Evolutionary conservation across 352 stramenopile genomes (phyloP).

Genomic region (Phytophthora cactorum): DNA sequence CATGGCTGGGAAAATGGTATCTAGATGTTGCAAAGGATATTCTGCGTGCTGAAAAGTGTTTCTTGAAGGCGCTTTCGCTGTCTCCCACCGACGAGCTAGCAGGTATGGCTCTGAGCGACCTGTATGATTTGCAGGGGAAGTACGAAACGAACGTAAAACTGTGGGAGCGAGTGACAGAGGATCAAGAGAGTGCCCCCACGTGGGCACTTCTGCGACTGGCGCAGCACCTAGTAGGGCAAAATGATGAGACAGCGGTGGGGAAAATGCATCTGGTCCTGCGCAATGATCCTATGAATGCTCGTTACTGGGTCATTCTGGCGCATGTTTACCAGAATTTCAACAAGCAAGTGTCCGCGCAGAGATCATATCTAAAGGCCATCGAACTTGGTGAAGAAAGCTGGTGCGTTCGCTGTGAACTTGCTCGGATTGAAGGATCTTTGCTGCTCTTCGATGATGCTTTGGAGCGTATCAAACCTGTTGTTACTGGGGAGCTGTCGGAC

Average conservation of each 20-base stretch:
- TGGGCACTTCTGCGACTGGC: constrained; percentile 80
- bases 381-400: constrained; percentile 70
- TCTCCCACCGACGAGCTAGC: constrained; percentile 59
- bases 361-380: constrained; percentile 81
- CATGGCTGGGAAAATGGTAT: constrained; percentile 83
- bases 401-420: constrained; percentile 80
- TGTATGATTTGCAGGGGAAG: constrained; percentile 74
- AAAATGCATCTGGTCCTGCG: constrained; percentile 81
- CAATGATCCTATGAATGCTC: constrained; percentile 69
- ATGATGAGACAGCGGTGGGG: constrained; percentile 68
- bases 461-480: constrained; percentile 54
- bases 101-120: constrained; percentile 63
- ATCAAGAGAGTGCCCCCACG: constrained; percentile 64
- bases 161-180: constrained; percentile 68
- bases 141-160: constrained; percentile 69
- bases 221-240: constrained; percentile 69
- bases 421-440: constrained; percentile 78
- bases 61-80: constrained; percentile 80
- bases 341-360: constrained; percentile 79
- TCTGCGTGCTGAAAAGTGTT: constrained; percentile 85
- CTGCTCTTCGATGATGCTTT: constrained; percentile 79
- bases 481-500: constrained; percentile 29
- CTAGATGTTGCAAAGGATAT: constrained; percentile 61
- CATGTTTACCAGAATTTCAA: constrained; percentile 86
- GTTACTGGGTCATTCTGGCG: constrained; percentile 75